These are phyloP conservation scores for Sarocladiaceae sp. DNA, from an alignment of 2,329 filamentous ascomycete genomes.

Conservation along the genomic window DNA sequence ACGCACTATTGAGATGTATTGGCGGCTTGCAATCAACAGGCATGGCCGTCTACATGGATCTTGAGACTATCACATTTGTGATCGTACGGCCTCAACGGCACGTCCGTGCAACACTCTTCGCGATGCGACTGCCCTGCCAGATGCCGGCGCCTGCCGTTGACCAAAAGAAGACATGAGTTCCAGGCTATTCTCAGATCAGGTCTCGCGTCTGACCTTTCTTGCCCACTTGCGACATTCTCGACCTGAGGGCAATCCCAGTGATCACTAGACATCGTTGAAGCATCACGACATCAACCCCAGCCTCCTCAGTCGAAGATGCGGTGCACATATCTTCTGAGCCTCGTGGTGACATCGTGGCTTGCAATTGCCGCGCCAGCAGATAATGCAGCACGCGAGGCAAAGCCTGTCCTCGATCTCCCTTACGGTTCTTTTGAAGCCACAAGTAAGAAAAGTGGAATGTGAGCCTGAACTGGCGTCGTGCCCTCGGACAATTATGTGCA, in stretches of 20 bases:
- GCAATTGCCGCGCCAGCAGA: not conserved
- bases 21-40: not conserved
- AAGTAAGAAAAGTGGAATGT: slow-evolving; percentile 9
- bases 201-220: too few relatives aligned
- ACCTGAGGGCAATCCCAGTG: not conserved
- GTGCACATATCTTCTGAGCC: not conserved
- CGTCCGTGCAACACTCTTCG: not conserved
- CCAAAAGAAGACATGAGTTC: too few relatives aligned
- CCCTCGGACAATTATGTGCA: slow-evolving; percentile 8
- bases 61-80: not conserved
- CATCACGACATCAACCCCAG: not conserved
- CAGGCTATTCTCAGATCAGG: too few relatives aligned
- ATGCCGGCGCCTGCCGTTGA: not conserved
- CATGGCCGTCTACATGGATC: not conserved
- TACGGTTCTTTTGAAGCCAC: slow-evolving; percentile 4
- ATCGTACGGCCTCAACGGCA: not conserved
- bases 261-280: not conserved
- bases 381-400: not conserved
- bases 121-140: not conserved
- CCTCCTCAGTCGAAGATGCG: not conserved
- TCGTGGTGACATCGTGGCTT: not conserved
- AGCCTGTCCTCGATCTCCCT: slow-evolving; percentile 4
- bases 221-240: not conserved
- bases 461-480: slow-evolving; percentile 12
- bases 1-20: not conserved